Evolutionary conservation across 495 filamentous ascomycete genomes (phyloP).

Genomic region (Pyrenopolyporus hunteri): DNA sequence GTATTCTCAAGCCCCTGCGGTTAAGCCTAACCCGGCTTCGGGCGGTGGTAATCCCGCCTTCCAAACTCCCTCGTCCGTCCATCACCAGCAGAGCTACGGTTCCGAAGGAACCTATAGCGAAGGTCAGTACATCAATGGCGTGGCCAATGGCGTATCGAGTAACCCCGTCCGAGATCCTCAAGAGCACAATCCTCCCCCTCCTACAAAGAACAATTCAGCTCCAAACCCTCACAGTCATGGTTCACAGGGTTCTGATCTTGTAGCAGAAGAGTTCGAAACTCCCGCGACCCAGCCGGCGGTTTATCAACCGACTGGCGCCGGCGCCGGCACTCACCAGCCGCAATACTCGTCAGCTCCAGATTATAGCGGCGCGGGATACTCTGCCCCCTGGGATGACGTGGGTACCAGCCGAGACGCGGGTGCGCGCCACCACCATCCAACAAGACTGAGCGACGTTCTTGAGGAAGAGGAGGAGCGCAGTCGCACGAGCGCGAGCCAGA

Average conservation of each 20-base stretch:
- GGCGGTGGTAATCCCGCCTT: conserved; percentile 27
- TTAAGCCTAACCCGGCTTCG: conserved; percentile 41
- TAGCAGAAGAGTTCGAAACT: conserved; percentile 58
- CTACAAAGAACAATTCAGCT: conserved; percentile 45
- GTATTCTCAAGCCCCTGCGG: conserved; percentile 50
- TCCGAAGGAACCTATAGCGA: conserved; percentile 64
- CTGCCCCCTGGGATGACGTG: conserved; percentile 74
- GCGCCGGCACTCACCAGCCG: conserved; percentile 36
- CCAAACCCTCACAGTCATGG: conserved; percentile 42
- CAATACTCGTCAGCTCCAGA: conserved; percentile 46
- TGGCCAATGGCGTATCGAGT: conserved; percentile 40
- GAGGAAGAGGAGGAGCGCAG: conserved; percentile 82
- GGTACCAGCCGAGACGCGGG: too few species aligned
- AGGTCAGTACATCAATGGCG: conserved; percentile 61
- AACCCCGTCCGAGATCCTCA: conserved; percentile 53
- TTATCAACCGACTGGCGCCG: conserved; percentile 46
- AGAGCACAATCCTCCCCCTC: conserved; percentile 43
- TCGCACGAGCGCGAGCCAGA: conserved; percentile 57
- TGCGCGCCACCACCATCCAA: conserved; percentile 93
- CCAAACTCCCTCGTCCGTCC: conserved; percentile 41
- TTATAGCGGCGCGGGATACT: conserved; percentile 67
- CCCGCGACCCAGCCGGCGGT: conserved; percentile 42
- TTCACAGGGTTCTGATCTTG: conserved; percentile 49
- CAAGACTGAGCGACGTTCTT: conserved; percentile 89
- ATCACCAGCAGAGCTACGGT: conserved; percentile 47